Evolutionary conservation across 805 yeast species (phyloP).

Genomic region (Metschnikowia amazonensis): DNA sequence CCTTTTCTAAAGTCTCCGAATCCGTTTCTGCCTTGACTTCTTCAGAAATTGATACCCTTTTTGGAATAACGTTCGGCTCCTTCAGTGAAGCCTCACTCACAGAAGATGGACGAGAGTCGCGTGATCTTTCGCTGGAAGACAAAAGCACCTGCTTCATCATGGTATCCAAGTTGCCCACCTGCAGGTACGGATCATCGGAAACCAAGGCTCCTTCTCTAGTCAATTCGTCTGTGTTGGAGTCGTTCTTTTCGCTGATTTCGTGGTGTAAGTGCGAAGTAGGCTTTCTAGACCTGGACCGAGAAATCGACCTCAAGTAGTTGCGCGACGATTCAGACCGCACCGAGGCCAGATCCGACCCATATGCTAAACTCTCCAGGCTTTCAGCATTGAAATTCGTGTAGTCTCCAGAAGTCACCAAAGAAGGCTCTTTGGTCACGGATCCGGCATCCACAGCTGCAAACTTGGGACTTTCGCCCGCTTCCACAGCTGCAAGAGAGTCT

Average conservation of each 20-base stretch:
- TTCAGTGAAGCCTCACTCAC: not conserved
- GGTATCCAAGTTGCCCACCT: conserved; percentile 46
- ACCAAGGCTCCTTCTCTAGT: conserved; percentile 56
- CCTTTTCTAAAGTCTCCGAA: too few relatives aligned
- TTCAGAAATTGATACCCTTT: not conserved
- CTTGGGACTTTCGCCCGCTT: conserved; percentile 8
- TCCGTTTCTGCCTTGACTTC: not conserved
- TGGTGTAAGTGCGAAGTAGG: conserved; percentile 9
- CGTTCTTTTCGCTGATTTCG: conserved; percentile 24
- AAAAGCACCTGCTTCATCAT: conserved; percentile 46
- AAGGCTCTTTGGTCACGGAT: conserved; percentile 29
- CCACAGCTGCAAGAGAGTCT: conserved; percentile 44
- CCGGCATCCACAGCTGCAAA: conserved; percentile 3
- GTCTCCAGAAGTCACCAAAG: conserved; percentile 44
- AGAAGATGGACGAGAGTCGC: not conserved
- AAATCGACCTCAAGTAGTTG: conserved; percentile 60
- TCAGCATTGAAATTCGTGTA: conserved; percentile 45
- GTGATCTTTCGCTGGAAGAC: conserved; percentile 5
- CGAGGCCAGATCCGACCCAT: conserved; percentile 23
- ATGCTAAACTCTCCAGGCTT: conserved; percentile 18
- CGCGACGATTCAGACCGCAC: conserved; percentile 42
- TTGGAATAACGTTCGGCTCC: not conserved
- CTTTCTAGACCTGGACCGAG: conserved; percentile 57
- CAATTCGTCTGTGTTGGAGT: conserved; percentile 38
- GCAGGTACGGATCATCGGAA: conserved; percentile 47